Evolutionary conservation across 2,329 filamentous ascomycete genomes (phyloP).

Genomic region (Lasiodiplodia gonubiensis): DNA sequence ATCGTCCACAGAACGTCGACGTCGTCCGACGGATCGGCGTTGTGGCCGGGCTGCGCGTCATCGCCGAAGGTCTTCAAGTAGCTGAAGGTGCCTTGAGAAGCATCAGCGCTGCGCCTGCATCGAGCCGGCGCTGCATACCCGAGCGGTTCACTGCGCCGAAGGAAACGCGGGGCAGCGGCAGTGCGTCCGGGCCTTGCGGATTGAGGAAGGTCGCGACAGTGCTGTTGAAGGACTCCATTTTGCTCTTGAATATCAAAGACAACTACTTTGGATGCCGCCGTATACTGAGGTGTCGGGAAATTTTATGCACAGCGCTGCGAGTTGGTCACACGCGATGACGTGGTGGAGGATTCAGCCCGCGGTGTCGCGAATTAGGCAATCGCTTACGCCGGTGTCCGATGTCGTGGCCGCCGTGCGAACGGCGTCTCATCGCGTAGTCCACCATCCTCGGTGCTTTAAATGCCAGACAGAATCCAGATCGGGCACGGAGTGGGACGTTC

Average conservation of each 20-base stretch:
- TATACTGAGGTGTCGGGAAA: background rate
- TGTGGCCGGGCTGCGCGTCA: slow-evolving; percentile 9
- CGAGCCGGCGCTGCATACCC: background rate
- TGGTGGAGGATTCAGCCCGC: background rate
- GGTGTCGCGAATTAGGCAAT: background rate
- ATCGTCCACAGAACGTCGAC: slow-evolving; percentile 35
- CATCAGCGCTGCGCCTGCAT: background rate
- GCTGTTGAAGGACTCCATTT: slow-evolving; percentile 19
- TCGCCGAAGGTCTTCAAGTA: slow-evolving; percentile 12
- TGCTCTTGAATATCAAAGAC: background rate
- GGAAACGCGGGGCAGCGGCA: slow-evolving; percentile 5
- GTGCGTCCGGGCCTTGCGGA: background rate
- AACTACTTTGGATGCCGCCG: background rate
- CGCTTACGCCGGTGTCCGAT: background rate
- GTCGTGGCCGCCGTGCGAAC: background rate
- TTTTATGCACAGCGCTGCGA: background rate
- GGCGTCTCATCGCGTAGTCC: background rate
- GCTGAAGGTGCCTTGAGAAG: slow-evolving; percentile 7
- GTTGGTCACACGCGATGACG: background rate
- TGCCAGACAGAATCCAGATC: background rate
- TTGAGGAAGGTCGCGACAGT: slow-evolving; percentile 16
- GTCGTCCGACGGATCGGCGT: background rate
- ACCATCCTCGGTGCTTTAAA: background rate
- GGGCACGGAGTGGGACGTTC: no score
- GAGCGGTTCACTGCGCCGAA: slow-evolving; percentile 15